Conservation (phyloP, 768 basidiomycete species). For the Amanita fuliginea region DNA sequence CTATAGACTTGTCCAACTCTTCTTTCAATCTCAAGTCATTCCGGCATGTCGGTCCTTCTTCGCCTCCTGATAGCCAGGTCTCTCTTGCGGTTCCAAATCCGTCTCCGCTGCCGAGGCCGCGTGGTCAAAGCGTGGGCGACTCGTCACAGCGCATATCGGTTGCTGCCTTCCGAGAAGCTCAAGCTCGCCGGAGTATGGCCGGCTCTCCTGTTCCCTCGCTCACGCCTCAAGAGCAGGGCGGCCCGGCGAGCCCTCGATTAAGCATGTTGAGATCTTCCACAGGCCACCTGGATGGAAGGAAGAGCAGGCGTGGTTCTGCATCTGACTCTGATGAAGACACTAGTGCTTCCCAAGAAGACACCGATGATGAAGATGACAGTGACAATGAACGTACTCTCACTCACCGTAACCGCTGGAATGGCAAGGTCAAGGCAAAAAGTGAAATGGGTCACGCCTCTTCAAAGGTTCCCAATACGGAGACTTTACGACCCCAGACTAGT, state of each 20-base stretch:
- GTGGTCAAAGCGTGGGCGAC: conserved; percentile 48
- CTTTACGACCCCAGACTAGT: conserved; percentile 23
- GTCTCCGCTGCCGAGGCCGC: conserved; percentile 47
- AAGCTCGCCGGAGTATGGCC: conserved; percentile 51
- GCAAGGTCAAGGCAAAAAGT: conserved; percentile 5
- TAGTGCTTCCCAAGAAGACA: conserved; percentile 11
- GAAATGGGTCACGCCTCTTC: conserved; percentile 26
- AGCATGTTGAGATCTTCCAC: neutral
- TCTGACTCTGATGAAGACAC: conserved; percentile 20
- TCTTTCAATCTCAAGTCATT: conserved; percentile 73
- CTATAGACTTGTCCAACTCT: conserved; percentile 10
- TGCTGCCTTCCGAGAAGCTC: conserved; percentile 72
- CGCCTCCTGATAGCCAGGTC: conserved; percentile 11
- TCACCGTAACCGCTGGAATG: conserved; percentile 3
- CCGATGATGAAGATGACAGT: conserved; percentile 17
- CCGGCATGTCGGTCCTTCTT: conserved; percentile 42
- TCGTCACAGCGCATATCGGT: conserved; percentile 69
- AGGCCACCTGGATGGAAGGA: neutral
- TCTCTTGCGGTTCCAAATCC: conserved; percentile 29
- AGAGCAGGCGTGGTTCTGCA: conserved; percentile 10
- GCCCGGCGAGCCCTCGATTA: conserved; percentile 12
- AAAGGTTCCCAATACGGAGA: conserved; percentile 5
- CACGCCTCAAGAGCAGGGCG: conserved; percentile 15
- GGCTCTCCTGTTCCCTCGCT: conserved; percentile 49
- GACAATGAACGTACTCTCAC: conserved; percentile 13